A percentile compares a stretch with the other conserved stretches of the same genome.
These are phyloP conservation scores for Suillus discolor DNA, from an alignment of 768 basidiomycete species.

Conservation along the genomic window DNA sequence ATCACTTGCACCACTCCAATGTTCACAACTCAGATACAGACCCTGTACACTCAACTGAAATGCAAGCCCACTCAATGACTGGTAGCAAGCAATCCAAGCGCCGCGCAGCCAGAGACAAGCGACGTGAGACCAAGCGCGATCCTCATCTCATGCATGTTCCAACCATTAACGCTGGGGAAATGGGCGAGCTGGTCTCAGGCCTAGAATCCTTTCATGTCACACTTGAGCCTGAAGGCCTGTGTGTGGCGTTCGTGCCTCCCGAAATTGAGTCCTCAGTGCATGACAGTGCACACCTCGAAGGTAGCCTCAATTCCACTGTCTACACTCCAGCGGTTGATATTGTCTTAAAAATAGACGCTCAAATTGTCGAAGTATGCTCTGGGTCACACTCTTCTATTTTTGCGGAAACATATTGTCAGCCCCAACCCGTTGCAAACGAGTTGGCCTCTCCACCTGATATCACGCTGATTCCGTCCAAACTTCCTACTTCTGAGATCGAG, in stretches of 20 bases:
- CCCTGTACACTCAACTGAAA: not conserved
- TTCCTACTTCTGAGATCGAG: constrained; percentile 13
- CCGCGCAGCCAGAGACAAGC: constrained; percentile 51
- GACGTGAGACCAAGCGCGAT: constrained; percentile 47
- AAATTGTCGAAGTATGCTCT: not conserved
- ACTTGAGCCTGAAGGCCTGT: constrained; percentile 21
- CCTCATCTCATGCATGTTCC: constrained; percentile 23
- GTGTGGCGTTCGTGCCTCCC: constrained; percentile 14
- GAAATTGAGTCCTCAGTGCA: constrained; percentile 25
- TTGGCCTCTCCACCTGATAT: not conserved
- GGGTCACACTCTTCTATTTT: not conserved
- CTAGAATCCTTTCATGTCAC: constrained; percentile 39
- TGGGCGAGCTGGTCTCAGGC: constrained; percentile 29
- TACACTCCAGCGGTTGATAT: not conserved
- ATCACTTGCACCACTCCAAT: constrained; percentile 6
- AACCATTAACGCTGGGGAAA: constrained; percentile 1
- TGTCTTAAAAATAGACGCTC: not conserved
- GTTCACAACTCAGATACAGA: not conserved
- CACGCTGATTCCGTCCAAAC: not conserved
- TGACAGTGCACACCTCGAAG: constrained; percentile 5
- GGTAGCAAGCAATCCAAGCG: constrained; percentile 35
- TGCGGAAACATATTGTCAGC: not conserved
- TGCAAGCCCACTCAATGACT: constrained; percentile 8
- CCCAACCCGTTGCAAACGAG: not conserved
- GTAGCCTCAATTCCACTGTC: not conserved